Conservation (phyloP, 129 eudicot species). For the Centella asiatica region DNA sequence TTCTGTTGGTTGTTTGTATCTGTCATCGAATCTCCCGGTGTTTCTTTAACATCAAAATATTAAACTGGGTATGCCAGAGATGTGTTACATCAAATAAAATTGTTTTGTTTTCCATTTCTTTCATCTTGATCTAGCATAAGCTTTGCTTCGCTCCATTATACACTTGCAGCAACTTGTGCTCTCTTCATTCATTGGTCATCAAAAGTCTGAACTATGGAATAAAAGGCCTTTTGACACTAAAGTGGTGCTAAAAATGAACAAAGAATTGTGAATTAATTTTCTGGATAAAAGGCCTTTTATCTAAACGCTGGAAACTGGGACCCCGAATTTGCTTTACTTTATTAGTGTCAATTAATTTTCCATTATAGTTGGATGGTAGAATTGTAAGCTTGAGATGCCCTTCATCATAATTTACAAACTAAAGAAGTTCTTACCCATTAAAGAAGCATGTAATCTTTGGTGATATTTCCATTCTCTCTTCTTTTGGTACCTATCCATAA, state of each 20-base stretch:
- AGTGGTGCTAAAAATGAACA: no score
- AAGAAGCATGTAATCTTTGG: no score
- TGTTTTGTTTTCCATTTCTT: no score
- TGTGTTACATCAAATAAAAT: not conserved
- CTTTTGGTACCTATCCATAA: no score
- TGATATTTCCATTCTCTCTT: no score
- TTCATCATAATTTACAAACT: no score
- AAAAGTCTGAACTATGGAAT: not conserved
- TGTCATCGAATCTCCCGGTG: not conserved
- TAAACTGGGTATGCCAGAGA: constrained; percentile 8
- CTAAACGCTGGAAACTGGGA: not conserved
- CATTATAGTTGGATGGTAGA: no score
- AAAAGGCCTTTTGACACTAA: not conserved
- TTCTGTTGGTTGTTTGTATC: constrained; percentile 1
- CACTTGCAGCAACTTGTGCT: not conserved
- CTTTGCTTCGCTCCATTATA: not conserved
- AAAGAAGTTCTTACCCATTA: no score
- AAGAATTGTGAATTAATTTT: no score
- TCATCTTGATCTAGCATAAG: not conserved
- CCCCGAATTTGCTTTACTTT: not conserved
- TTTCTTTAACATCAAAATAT: constrained; percentile 1
- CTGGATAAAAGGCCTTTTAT: no score
- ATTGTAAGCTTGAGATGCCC: no score
- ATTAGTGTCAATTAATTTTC: no score
- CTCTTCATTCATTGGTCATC: constrained; percentile 2